Evolutionary conservation across 1,284 basidiomycete genomes (phyloP).

Genomic region (Puccinia hordei): DNA sequence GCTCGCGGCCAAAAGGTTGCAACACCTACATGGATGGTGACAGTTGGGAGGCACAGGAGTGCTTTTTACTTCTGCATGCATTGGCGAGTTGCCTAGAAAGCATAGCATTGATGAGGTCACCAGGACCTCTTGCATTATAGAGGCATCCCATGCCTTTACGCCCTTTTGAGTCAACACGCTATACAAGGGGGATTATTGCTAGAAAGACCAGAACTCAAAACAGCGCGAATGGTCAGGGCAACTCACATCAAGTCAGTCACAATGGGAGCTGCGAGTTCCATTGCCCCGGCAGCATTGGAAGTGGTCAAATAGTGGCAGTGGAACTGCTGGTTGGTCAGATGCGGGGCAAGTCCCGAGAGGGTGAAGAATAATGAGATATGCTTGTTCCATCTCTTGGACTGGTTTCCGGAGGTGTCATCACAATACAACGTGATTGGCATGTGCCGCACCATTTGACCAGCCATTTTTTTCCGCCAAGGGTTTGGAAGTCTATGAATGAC

Average conservation of each 20-base stretch:
- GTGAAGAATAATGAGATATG: conserved; percentile 11
- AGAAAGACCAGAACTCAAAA: no score
- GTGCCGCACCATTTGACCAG: no score
- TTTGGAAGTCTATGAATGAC: no score
- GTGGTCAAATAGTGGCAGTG: background rate
- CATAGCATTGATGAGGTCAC: background rate
- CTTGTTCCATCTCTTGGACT: conserved; percentile 25
- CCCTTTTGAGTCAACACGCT: background rate
- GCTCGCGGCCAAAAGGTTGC: background rate
- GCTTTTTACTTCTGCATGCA: conserved; percentile 1
- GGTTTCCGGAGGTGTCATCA: background rate
- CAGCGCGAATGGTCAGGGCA: no score
- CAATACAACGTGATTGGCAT: background rate
- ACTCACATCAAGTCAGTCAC: conserved; percentile 3
- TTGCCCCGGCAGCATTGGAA: background rate
- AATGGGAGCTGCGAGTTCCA: conserved; percentile 14
- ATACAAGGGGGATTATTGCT: no score
- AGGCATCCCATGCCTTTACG: background rate
- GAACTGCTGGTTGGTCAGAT: conserved; percentile 1
- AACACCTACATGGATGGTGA: background rate
- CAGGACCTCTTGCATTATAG: background rate
- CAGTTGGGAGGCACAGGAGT: background rate
- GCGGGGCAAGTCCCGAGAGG: background rate
- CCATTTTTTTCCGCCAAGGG: no score
- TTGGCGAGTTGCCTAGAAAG: background rate